Conservation (phyloP, 2,329 filamentous ascomycete species). For the Microdochium paspali region DNA sequence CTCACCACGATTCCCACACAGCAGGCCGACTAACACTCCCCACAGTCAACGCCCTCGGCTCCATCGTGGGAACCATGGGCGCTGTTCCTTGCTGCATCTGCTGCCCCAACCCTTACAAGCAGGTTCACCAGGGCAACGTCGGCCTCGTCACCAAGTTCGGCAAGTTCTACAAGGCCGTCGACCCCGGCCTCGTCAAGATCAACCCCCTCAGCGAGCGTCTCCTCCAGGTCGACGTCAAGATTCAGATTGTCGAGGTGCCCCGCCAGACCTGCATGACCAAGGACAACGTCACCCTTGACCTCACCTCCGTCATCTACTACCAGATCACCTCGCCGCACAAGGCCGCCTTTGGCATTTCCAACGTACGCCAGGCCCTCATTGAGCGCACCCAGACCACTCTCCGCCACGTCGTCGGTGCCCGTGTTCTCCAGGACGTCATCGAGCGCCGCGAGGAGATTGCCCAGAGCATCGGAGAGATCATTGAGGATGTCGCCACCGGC, state of each 20-base stretch:
- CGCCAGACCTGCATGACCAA: slow-evolving; percentile 99
- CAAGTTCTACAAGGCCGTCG: slow-evolving; percentile 87
- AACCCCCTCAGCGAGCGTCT: slow-evolving; percentile 89
- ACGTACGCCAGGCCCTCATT: slow-evolving; percentile 90
- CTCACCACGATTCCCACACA: too few species aligned
- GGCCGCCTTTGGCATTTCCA: slow-evolving; percentile 90
- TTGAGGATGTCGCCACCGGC: slow-evolving; percentile 84
- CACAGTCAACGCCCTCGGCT: slow-evolving; percentile 63
- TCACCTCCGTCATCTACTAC: slow-evolving; percentile 98
- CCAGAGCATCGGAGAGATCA: slow-evolving; percentile 90
- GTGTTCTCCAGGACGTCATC: slow-evolving; percentile 94
- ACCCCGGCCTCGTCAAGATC: slow-evolving; percentile 93
- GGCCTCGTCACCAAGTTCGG: slow-evolving; percentile 95
- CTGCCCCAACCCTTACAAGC: slow-evolving; percentile 95
- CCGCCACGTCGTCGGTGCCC: slow-evolving; percentile 90
- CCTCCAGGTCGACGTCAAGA: slow-evolving; percentile 95
- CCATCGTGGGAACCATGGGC: slow-evolving; percentile 66
- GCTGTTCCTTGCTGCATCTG: slow-evolving; percentile 85
- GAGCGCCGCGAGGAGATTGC: slow-evolving; percentile 97
- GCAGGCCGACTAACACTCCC: not conserved
- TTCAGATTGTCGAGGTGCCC: slow-evolving; percentile 94
- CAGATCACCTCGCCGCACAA: slow-evolving; percentile 94
- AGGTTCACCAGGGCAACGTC: slow-evolving; percentile 85
- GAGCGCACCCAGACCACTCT: slow-evolving; percentile 98
- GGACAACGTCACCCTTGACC: slow-evolving; percentile 89